phyloP scores from a whole-genome alignment of 2,329 filamentous ascomycete genomes.

The Metarhizium sp. region DNA sequence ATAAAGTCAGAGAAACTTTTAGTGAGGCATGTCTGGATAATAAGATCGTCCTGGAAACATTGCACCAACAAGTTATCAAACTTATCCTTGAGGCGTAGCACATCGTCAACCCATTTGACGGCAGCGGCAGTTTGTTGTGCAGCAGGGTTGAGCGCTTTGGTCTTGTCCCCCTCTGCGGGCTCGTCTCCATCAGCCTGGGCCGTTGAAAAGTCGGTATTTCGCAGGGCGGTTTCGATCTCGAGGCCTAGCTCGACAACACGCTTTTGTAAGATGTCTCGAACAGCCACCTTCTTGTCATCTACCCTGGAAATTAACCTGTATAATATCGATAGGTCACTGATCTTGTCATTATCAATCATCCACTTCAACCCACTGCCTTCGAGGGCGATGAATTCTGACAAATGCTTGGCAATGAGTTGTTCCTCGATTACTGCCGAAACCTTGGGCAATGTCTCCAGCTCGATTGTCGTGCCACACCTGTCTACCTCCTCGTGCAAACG shows the following conservation, averaged over 20 bases:
- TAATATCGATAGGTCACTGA: constrained; percentile 69
- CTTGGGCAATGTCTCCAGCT: constrained; percentile 60
- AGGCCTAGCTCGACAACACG: constrained; percentile 71
- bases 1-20: constrained; percentile 89
- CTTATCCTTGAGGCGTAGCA: constrained; percentile 76
- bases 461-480: constrained; percentile 74
- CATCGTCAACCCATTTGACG: constrained; percentile 91
- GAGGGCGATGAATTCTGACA: constrained; percentile 74
- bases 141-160: constrained; percentile 32
- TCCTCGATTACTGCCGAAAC: constrained; percentile 71
- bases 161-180: constrained; percentile 31
- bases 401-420: constrained; percentile 67
- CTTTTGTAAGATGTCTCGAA: constrained; percentile 62
- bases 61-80: constrained; percentile 70
- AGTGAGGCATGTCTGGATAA: constrained; percentile 72
- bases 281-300: constrained; percentile 59
- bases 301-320: constrained; percentile 73
- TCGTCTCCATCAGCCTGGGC: constrained; percentile 35
- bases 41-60: constrained; percentile 67
- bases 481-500: constrained; percentile 74
- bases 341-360: constrained; percentile 86
- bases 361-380: constrained; percentile 74
- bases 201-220: constrained; percentile 44
- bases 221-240: constrained; percentile 66
- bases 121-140: constrained; percentile 80